Conservation (phyloP, 2,329 filamentous ascomycete species). For the Botrytis porri region DNA sequence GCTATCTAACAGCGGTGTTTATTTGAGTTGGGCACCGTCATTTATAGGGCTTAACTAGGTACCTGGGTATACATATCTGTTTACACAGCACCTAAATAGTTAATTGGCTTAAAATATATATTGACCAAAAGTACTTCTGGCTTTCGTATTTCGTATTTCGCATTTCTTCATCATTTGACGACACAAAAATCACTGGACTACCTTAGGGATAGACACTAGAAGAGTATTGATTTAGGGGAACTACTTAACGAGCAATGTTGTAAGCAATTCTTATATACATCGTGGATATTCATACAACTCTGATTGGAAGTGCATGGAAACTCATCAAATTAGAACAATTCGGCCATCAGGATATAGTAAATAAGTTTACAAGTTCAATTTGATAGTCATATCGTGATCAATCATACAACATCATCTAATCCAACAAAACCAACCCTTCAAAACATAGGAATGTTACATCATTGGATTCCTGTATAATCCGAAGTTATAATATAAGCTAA, state of each 20-base stretch:
- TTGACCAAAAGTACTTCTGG: not conserved
- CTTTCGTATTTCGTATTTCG: not conserved
- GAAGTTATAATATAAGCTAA: too few relatives aligned
- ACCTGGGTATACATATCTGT: not conserved
- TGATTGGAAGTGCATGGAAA: not conserved
- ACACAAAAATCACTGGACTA: not conserved
- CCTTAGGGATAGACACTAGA: not conserved
- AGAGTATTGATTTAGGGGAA: not conserved
- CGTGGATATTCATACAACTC: not conserved
- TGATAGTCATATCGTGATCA: too few relatives aligned
- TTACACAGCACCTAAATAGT: not conserved
- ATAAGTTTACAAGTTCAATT: too few relatives aligned
- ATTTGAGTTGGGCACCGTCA: not conserved
- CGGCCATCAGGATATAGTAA: too few relatives aligned
- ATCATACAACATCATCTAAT: too few relatives aligned
- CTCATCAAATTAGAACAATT: not conserved
- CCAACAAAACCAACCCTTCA: too few relatives aligned
- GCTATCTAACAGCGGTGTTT: not conserved
- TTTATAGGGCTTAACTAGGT: not conserved
- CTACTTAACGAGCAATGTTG: not conserved
- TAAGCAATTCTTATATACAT: not conserved
- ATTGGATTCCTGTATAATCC: too few relatives aligned
- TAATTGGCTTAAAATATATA: not conserved
- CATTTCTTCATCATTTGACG: not conserved
- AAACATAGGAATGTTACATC: too few relatives aligned